Base-by-base conservation (phyloP, 257 asterid genomes). In the Craterostigma plantagineum region DNA sequence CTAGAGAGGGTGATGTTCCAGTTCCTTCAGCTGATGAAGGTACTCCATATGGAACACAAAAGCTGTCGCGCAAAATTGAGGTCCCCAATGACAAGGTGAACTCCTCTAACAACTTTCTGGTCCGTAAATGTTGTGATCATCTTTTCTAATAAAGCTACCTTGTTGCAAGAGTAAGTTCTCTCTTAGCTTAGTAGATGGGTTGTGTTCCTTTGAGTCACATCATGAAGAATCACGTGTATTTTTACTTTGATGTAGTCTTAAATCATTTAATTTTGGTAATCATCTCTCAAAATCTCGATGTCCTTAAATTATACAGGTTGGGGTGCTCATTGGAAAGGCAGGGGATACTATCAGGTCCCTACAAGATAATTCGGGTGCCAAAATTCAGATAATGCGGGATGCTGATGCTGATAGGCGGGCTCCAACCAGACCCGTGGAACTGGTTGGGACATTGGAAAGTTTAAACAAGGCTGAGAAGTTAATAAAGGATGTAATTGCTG, bases 281-380 rank as follows among this genome's bases (percentile, higher is more conserved):
- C 30, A 23, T 23, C 30, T 23, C 30, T 23, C 30, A 23, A 23
- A 23, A 2, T 23, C 30, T 23, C 6, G 30, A 23, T 23, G 30
- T 35, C 27, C 42, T 42, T 47, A 62, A 14, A 34, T 27, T 27
- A 33, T 56, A 7, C 62, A 90, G 98, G 98, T 90, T 56, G 98
- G 98, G 7, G 98, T 90, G 46, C 66, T 90, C 49, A 90, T 90
- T 48, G 98, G 98, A 40, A 90, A 90, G 73, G 85, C 83, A 14
- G 98, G 98, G 48, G 94, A 83, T 65, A 90, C 98, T 10, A 83
- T 90, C 54, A 64, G 93, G 63, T 83, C 76, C 61, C 86, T 90
- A 39, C 98, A 90, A 61, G 78, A 70, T 60, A 83, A 90, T 57
- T 79, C 98, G 9, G 94, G 98, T 62, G 98, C 98, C 48, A 90